phyloP scores from a whole-genome alignment of 495 filamentous ascomycete genomes.

The Durotheca rogersii region DNA sequence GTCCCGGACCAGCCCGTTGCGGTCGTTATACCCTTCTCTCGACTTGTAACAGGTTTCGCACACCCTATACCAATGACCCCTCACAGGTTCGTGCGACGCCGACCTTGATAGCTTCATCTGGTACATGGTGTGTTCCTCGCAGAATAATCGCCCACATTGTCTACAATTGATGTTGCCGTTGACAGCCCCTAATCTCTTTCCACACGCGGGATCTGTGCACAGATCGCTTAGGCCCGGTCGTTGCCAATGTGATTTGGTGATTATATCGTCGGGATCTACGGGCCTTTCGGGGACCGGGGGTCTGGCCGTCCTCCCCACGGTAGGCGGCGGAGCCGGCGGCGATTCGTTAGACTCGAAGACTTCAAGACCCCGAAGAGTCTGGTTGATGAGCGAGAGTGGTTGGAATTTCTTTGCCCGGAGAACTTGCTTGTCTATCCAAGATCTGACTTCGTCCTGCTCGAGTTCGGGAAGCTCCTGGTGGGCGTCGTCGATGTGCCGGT shows the following conservation, averaged over 20 bases:
- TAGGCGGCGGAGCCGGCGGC: constrained; percentile 24
- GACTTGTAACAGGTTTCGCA: constrained; percentile 99
- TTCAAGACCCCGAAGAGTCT: constrained; percentile 95
- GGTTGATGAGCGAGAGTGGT: constrained; percentile 78
- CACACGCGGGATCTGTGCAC: constrained; percentile 87
- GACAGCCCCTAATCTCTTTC: constrained; percentile 69
- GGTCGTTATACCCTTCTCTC: constrained; percentile 91
- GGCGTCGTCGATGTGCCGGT: constrained; percentile 91
- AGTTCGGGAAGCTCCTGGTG: constrained; percentile 92
- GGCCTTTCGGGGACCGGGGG: constrained; percentile 41
- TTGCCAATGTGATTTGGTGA: constrained; percentile 90
- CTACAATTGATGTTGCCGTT: constrained; percentile 89
- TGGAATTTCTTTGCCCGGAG: constrained; percentile 95
- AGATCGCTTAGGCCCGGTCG: constrained; percentile 65
- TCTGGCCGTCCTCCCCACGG: constrained; percentile 26
- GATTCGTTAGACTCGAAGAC: constrained; percentile 94
- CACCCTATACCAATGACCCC: constrained; percentile 90
- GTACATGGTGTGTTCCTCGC: constrained; percentile 98
- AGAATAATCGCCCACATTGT: constrained; percentile 89
- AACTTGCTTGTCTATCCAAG: constrained; percentile 97
- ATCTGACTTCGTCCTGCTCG: constrained; percentile 95
- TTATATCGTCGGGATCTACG: constrained; percentile 83
- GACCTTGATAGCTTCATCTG: constrained; percentile 96
- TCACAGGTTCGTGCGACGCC: constrained; percentile 85
- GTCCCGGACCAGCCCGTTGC: constrained; percentile 66